Percentiles rank a stretch among this genome's conserved stretches.
Evolutionary conservation across 1,284 basidiomycete species (phyloP).

Genomic region (Pyrrhoderma lamaoense): DNA sequence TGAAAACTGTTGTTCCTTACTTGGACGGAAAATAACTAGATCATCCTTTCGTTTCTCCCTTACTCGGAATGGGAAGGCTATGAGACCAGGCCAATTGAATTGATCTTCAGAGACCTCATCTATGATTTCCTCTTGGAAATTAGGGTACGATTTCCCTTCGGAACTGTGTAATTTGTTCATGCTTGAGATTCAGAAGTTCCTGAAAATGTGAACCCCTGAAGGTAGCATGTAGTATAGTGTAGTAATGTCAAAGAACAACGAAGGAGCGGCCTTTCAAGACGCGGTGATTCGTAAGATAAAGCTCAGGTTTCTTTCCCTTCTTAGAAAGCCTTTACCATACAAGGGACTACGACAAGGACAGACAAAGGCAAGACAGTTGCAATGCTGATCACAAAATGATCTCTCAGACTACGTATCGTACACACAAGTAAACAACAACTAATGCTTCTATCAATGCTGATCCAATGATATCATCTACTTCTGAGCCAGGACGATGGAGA

Average conservation of each 20-base stretch:
- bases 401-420: not conserved
- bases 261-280: too few relatives aligned
- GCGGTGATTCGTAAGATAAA: too few relatives aligned
- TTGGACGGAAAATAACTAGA: not conserved
- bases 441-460: too few relatives aligned
- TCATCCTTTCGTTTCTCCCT: conserved; percentile 17
- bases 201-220: too few relatives aligned
- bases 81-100: conserved; percentile 1
- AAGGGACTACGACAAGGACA: too few relatives aligned
- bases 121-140: conserved; percentile 15
- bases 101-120: conserved; percentile 3
- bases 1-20: not conserved
- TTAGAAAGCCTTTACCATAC: too few relatives aligned
- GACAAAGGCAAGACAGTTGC: too few relatives aligned
- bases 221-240: too few relatives aligned
- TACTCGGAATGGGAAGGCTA: conserved; percentile 6
- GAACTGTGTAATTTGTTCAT: not conserved
- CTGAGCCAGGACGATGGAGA: not conserved
- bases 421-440: not conserved
- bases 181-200: not conserved
- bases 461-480: too few relatives aligned
- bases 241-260: too few relatives aligned
- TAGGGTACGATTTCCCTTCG: conserved; percentile 6
- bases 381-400: too few relatives aligned
- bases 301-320: too few relatives aligned